A percentile compares a stretch with the other conserved stretches of the same genome.
phyloP scores from a whole-genome alignment of 2,329 filamentous ascomycete genomes.

The Aspergillus pseudoviridinutans region DNA sequence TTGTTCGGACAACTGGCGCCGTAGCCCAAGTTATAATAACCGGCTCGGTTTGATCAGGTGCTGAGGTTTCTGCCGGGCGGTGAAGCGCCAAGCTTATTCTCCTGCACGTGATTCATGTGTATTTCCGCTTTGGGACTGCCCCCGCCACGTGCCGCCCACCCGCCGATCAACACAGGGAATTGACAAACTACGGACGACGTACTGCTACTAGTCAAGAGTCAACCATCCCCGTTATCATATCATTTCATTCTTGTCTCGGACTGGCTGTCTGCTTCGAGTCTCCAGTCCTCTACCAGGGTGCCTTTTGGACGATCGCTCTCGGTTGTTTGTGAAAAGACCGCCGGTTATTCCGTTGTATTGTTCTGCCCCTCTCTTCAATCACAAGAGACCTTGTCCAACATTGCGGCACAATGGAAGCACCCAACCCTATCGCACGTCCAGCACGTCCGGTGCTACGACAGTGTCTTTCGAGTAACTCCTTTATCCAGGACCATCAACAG shows the following conservation, averaged over 20 bases:
- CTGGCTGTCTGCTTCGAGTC: background rate
- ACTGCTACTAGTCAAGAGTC: background rate
- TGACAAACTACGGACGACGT: background rate
- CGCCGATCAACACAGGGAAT: background rate
- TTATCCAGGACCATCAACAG: conserved; percentile 48
- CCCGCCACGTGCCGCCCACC: background rate
- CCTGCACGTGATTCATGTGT: background rate
- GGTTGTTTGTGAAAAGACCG: background rate
- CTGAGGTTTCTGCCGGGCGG: background rate
- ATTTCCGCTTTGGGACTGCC: background rate
- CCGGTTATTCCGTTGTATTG: background rate
- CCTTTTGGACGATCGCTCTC: background rate
- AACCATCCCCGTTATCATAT: background rate
- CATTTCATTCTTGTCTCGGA: background rate
- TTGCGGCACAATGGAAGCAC: conserved; percentile 25
- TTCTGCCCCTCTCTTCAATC: background rate
- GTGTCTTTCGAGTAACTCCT: conserved; percentile 40
- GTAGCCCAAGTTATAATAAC: background rate
- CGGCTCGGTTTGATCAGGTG: background rate
- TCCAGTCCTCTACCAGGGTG: background rate
- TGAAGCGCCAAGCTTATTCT: background rate
- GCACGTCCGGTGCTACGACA: conserved; percentile 41
- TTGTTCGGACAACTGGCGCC: background rate
- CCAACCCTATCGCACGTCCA: conserved; percentile 28
- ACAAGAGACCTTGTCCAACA: background rate